phyloP scores from a whole-genome alignment of 352 stramenopile genomes.

The Pythium guiyangense region DNA sequence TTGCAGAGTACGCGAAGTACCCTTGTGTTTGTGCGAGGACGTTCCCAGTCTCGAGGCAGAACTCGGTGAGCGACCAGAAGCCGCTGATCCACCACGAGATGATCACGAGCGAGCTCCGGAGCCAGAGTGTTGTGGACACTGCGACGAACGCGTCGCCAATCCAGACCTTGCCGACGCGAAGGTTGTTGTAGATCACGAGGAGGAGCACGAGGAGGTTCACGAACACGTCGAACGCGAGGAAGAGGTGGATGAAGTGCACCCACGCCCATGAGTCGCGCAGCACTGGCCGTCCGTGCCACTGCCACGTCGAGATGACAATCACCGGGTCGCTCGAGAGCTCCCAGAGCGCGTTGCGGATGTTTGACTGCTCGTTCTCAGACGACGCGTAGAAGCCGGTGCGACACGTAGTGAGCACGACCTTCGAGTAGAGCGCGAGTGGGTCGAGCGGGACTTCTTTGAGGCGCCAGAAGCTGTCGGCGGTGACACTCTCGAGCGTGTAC shows the following conservation, averaged over 20 bases:
- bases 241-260: too few species aligned
- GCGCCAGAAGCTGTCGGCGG: background rate
- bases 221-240: constrained; percentile 29
- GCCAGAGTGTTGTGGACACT: constrained; percentile 27
- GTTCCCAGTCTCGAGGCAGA: constrained; percentile 30
- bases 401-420: constrained; percentile 21
- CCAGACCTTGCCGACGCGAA: too few species aligned
- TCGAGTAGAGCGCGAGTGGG: constrained; percentile 3
- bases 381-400: constrained; percentile 34
- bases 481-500: background rate
- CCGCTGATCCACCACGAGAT: constrained; percentile 38
- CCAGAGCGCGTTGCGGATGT: constrained; percentile 32
- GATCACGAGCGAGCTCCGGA: constrained; percentile 26
- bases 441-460: background rate
- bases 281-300: constrained; percentile 16
- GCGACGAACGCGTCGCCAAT: too few species aligned
- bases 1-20: constrained; percentile 23
- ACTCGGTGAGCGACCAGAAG: constrained; percentile 31
- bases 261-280: constrained; percentile 38
- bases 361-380: constrained; percentile 30
- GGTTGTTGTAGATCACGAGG: too few species aligned
- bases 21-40: constrained; percentile 14
- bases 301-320: constrained; percentile 19
- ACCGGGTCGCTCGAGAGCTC: constrained; percentile 15
- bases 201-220: constrained; percentile 27